phyloP scores from a whole-genome alignment of 73 alveolate genomes.

The Paramecium pentaurelia region DNA sequence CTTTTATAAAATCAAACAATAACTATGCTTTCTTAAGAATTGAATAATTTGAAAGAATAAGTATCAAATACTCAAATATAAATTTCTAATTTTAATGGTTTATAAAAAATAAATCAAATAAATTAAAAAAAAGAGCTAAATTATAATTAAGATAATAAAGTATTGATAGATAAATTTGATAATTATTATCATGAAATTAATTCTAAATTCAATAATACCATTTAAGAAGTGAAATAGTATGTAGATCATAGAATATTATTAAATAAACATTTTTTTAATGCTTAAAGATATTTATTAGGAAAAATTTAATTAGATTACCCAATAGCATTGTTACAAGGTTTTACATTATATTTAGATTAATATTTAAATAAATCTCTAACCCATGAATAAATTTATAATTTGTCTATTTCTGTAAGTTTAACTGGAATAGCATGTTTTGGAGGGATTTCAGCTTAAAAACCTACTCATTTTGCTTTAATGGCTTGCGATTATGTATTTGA shows the following conservation, averaged over 20 bases:
- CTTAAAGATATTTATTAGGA: neutral
- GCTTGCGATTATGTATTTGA: conserved; percentile 1
- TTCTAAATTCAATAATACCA: neutral
- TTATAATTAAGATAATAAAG: neutral
- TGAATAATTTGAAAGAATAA: neutral
- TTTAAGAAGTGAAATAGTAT: neutral
- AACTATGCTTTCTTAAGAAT: neutral
- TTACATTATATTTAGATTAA: neutral
- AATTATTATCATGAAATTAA: neutral
- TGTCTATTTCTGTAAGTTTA: neutral
- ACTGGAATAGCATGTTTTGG: neutral
- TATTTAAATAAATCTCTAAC: neutral
- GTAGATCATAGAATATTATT: neutral
- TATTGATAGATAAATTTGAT: neutral
- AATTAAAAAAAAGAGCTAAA: neutral
- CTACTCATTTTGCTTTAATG: neutral
- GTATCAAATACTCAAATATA: neutral
- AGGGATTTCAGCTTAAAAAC: neutral
- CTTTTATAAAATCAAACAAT: neutral
- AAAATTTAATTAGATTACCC: neutral
- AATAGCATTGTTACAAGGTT: neutral
- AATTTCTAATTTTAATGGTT: neutral
- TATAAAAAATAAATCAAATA: neutral
- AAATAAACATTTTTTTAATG: neutral
- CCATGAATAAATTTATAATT: neutral